Conservation (phyloP, 306 rosid species). For the Echinosophora koreensis region DNA sequence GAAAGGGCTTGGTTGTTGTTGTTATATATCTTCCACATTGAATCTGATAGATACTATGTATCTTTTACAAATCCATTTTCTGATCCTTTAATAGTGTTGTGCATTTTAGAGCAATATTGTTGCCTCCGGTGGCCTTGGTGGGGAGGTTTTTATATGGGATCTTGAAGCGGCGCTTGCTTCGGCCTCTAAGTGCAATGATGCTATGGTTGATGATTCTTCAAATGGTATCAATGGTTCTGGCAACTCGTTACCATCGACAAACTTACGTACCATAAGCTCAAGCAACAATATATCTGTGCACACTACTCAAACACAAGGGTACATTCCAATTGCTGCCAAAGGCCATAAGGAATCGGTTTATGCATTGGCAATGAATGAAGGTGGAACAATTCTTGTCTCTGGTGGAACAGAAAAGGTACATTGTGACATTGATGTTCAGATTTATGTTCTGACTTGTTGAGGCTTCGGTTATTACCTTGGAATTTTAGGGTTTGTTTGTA, state of each 20-base stretch:
- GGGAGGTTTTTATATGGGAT: conserved; percentile 99
- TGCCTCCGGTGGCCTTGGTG: conserved; percentile 99
- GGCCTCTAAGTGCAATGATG: conserved; percentile 71
- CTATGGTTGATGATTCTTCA: conserved; percentile 76
- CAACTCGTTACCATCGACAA: conserved; percentile 70
- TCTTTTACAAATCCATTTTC: conserved; percentile 62
- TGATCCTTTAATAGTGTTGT: conserved; percentile 90
- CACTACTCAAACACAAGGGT: conserved; percentile 83
- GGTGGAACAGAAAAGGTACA: conserved; percentile 99
- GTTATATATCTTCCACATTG: conserved; percentile 8
- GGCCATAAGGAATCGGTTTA: conserved; percentile 99
- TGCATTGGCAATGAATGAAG: conserved; percentile 94
- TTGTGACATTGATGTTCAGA: conserved; percentile 42
- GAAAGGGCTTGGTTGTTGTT: too few species aligned
- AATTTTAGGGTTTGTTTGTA: conserved; percentile 12
- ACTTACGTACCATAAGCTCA: conserved; percentile 83
- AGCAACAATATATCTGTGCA: conserved; percentile 78
- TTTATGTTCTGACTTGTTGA: conserved; percentile 34
- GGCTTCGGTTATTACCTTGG: conserved; percentile 29
- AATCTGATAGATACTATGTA: conserved; percentile 44
- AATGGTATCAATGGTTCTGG: conserved; percentile 83
- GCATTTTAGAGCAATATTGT: conserved; percentile 99
- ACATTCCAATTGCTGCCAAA: conserved; percentile 86
- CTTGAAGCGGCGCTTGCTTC: conserved; percentile 87
- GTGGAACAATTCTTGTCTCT: conserved; percentile 91